Conservation (phyloP, 2,329 filamentous ascomycete genomes). For the Fusarium nanum region DNA sequence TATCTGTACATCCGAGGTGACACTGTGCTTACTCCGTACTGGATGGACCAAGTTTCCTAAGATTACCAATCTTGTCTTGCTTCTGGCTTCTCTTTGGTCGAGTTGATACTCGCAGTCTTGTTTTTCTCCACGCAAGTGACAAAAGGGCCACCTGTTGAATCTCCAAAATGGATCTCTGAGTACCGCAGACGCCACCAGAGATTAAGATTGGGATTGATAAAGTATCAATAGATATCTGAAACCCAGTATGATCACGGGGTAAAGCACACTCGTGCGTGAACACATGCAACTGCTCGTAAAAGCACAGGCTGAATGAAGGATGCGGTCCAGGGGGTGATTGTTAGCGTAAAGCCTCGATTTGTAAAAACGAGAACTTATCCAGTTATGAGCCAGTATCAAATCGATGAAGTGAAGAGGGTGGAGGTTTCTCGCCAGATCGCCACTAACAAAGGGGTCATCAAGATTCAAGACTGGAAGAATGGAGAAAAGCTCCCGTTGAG, state of each 20-base stretch:
- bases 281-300: constrained; percentile 33
- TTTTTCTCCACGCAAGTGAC: constrained; percentile 12
- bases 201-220: neutral
- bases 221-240: neutral
- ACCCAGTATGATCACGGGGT: constrained; percentile 1
- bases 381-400: constrained; percentile 20
- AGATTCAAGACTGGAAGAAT: constrained; percentile 6
- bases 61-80: constrained; percentile 21
- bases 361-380: constrained; percentile 6
- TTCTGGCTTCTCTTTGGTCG: constrained; percentile 16
- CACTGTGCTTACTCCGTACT: constrained; percentile 38
- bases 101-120: neutral
- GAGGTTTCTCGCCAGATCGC: constrained; percentile 21
- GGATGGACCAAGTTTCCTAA: neutral
- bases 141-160: constrained; percentile 20
- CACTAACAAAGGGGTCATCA: constrained; percentile 16
- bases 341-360: constrained; percentile 38
- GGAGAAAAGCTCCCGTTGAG: constrained; percentile 4
- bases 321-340: constrained; percentile 25
- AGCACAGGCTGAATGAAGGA: constrained; percentile 31
- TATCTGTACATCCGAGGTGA: constrained; percentile 16
- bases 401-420: constrained; percentile 1
- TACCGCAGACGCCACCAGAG: constrained; percentile 15
- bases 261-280: constrained; percentile 19
- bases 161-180: constrained; percentile 13